A percentile compares a stretch with the other conserved stretches of the same genome.
These are phyloP conservation scores for Wickerhamiella cacticola DNA, from an alignment of 805 yeast genomes.

Conservation along the genomic window DNA sequence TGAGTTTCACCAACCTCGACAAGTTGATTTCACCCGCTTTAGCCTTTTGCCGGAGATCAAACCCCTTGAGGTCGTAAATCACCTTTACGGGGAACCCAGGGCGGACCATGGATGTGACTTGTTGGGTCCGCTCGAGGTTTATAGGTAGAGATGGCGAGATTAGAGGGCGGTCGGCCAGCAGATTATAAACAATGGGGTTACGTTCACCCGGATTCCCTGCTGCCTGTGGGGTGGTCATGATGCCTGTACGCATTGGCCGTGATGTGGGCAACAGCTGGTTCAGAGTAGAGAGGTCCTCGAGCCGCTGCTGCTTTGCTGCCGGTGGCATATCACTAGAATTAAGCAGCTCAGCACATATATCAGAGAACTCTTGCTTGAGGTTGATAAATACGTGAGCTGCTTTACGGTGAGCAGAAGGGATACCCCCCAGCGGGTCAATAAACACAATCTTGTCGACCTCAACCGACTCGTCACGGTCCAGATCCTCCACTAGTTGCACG, in stretches of 20 bases:
- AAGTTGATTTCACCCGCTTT: conserved; percentile 40
- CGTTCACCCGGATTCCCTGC: conserved; percentile 44
- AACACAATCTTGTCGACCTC: conserved; percentile 71
- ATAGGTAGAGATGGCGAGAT: conserved; percentile 86
- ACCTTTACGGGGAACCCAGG: conserved; percentile 55
- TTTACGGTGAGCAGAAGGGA: conserved; percentile 73
- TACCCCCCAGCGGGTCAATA: conserved; percentile 77
- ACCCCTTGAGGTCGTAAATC: conserved; percentile 29
- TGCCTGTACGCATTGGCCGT: conserved; percentile 56
- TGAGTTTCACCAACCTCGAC: conserved; percentile 43
- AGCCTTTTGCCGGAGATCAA: conserved; percentile 34
- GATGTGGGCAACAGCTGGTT: conserved; percentile 40
- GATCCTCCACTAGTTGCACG: conserved; percentile 30
- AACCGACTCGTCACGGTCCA: conserved; percentile 24
- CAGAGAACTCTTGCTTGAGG: conserved; percentile 65
- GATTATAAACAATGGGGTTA: conserved; percentile 82
- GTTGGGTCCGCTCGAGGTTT: conserved; percentile 38
- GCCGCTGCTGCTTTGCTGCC: conserved; percentile 27
- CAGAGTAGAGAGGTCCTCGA: conserved; percentile 58
- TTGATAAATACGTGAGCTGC: conserved; percentile 77
- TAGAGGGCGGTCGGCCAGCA: conserved; percentile 81
- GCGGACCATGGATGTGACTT: conserved; percentile 68
- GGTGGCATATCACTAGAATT: conserved; percentile 27
- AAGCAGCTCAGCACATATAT: conserved; percentile 50
- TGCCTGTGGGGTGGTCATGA: conserved; percentile 72